Evolutionary conservation across 2,329 filamentous ascomycete genomes (phyloP), one percentile per base, ranked within the genome.

Genomic region (Arthroderma sp.): DNA sequence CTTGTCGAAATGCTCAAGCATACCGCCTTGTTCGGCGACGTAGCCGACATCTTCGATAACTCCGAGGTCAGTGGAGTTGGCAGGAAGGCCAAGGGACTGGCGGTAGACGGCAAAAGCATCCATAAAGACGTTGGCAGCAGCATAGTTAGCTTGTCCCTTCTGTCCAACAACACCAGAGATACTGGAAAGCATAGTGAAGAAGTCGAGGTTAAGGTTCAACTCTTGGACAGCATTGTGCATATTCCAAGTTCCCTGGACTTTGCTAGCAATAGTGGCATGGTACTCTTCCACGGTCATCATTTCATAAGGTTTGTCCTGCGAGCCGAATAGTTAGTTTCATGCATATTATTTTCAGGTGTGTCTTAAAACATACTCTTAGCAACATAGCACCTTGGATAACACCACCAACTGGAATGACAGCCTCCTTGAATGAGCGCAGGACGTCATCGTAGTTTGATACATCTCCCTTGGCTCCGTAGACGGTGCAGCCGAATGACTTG

Each of bases 191-290:
- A 62, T 30, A 34, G 56, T 45, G 50, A 62, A 62, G 5, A 42
- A 34, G 22, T 42, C 40, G 7, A 42, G 40, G 9, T 33, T 11
- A n/a, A 42, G n/a, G 10, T 10, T 8, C 54, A 48, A 47, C 45
- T 52, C 53, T 65, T 66, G 8, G 61, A 58, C 43, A 57, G 57
- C 62, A 64, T 66, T 32, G 47, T 56, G 4, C n/a, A 37, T 6
- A 37, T 37, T 37, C 36, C 36, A 37, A 7, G 36, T 8, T n/a
- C 36, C 36, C 2, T 48, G 4, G 4, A 56, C 50, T 47, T 66
- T 66, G 1, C 61, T 56, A 29, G 50, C 45, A 2, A 59, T 45
- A 1, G 55, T 55, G 4, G 36, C 22, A 3, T 32, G 28, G 51
- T 46, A 50, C 3, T 40, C 27, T 6, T 42, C 32, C 3, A 30